phyloP scores from a whole-genome alignment of 768 basidiomycete genomes.

The Arthromyces matolae region DNA sequence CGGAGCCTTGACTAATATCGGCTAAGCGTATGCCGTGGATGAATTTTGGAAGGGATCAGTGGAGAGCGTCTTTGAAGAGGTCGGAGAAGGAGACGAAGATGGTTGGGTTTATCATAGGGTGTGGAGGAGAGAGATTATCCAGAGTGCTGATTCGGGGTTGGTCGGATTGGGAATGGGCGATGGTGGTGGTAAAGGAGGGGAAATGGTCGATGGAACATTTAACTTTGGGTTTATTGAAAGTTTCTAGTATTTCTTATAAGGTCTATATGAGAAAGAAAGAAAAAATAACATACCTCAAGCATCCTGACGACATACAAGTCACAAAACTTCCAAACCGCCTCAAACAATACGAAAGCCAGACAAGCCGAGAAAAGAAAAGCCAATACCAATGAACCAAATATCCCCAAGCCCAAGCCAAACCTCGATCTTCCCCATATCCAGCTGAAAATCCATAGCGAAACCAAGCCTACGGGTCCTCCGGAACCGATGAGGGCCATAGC shows the following conservation, averaged over 20 bases:
- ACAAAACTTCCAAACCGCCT: too few relatives aligned
- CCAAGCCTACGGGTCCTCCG: constrained; percentile 21
- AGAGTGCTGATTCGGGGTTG: constrained; percentile 42
- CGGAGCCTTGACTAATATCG: constrained; percentile 65
- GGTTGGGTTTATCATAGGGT: constrained; percentile 66
- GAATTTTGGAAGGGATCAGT: constrained; percentile 46
- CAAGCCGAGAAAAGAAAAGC: constrained; percentile 26
- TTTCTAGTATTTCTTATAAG: too few relatives aligned
- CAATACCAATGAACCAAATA: constrained; percentile 23
- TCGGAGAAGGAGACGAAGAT: constrained; percentile 57
- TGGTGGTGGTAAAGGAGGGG: background rate
- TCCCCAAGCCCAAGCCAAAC: constrained; percentile 18
- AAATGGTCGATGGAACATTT: too few relatives aligned
- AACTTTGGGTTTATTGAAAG: too few relatives aligned
- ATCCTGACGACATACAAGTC: too few relatives aligned
- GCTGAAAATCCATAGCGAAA: constrained; percentile 22
- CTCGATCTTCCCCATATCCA: constrained; percentile 13
- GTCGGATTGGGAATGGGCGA: constrained; percentile 4
- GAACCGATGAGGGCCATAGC: constrained; percentile 27
- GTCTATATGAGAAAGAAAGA: too few relatives aligned
- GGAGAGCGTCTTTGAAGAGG: constrained; percentile 60
- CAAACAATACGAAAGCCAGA: constrained; percentile 10
- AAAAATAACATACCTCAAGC: too few relatives aligned
- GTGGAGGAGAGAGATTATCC: constrained; percentile 63
- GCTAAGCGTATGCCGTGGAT: constrained; percentile 63